phyloP scores from a whole-genome alignment of 1,284 basidiomycete genomes.

The Somion occarium region DNA sequence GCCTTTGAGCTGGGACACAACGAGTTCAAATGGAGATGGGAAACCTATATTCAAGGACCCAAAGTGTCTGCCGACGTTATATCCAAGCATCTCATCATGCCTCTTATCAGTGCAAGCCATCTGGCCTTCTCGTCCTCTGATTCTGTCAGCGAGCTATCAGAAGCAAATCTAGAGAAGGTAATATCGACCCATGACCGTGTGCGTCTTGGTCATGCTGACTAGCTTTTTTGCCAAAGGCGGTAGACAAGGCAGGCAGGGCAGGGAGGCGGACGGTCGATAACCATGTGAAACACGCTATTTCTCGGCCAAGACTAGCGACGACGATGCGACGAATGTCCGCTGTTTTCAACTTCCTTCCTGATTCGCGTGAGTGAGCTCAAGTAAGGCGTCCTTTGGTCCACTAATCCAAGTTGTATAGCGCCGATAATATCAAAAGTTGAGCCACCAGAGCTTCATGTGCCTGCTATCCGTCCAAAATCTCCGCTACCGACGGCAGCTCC shows the following conservation, averaged over 20 bases:
- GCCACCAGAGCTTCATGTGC: conserved; percentile 18
- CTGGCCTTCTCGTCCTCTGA: conserved; percentile 60
- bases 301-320: conserved; percentile 60
- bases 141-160: conserved; percentile 46
- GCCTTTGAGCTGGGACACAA: conserved; percentile 55
- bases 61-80: conserved; percentile 63
- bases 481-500: neutral
- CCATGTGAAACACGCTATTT: conserved; percentile 63
- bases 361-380: conserved; percentile 48
- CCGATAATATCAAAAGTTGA: conserved; percentile 23
- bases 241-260: conserved; percentile 63
- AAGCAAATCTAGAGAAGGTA: conserved; percentile 64
- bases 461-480: conserved; percentile 1
- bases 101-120: conserved; percentile 65
- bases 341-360: conserved; percentile 55
- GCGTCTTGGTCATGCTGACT: conserved; percentile 5
- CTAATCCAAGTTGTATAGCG: conserved; percentile 17
- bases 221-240: conserved; percentile 36
- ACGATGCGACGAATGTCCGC: conserved; percentile 65
- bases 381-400: neutral
- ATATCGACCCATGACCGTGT: neutral
- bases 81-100: conserved; percentile 70
- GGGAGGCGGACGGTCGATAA: conserved; percentile 64
- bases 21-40: conserved; percentile 73
- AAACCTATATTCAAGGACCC: conserved; percentile 58